A percentile compares a stretch with the other conserved stretches of the same genome.
Evolutionary conservation across 768 basidiomycete species (phyloP).

Genomic region (Podaxis mareebaensis): DNA sequence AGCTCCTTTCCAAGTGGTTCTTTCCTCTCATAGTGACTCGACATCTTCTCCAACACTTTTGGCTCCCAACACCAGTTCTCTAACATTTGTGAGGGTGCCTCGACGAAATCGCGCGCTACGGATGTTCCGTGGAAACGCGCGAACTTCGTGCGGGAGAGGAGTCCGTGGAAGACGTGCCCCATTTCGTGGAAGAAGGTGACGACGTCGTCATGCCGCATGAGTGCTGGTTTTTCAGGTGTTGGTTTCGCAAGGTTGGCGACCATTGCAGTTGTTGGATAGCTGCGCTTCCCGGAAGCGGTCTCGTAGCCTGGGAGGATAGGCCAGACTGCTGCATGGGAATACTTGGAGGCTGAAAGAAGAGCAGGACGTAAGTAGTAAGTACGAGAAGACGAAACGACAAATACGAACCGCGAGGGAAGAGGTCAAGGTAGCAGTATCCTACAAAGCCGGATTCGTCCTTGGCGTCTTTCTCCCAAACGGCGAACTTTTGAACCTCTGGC

Average conservation of each 20-base stretch:
- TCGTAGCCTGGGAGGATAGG: constrained; percentile 68
- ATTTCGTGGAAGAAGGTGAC: constrained; percentile 94
- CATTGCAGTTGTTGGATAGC: constrained; percentile 81
- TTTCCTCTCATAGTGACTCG: constrained; percentile 76
- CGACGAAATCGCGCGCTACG: constrained; percentile 81
- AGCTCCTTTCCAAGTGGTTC: constrained; percentile 69
- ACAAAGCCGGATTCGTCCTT: constrained; percentile 72
- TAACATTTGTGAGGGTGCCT: constrained; percentile 90
- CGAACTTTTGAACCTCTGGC: constrained; percentile 77
- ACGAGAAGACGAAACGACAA: neutral
- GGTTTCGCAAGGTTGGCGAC: constrained; percentile 90
- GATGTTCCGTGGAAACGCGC: constrained; percentile 82
- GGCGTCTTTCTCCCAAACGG: constrained; percentile 82
- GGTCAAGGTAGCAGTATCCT: constrained; percentile 86
- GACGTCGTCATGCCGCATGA: constrained; percentile 87
- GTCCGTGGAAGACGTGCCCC: constrained; percentile 72
- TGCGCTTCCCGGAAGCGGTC: constrained; percentile 52
- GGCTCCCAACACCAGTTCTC: constrained; percentile 95
- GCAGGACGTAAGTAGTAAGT: neutral
- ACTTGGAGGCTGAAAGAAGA: constrained; percentile 59
- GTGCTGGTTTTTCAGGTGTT: constrained; percentile 74
- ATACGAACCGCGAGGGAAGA: constrained; percentile 74
- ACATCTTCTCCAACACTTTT: constrained; percentile 73
- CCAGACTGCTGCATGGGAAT: constrained; percentile 89
- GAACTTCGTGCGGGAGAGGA: constrained; percentile 71